Evolutionary conservation across 1,284 basidiomycete species (phyloP), one percentile per base, ranked within the genome.

Genomic region (Apiotrichum mycotoxinovorans): DNA sequence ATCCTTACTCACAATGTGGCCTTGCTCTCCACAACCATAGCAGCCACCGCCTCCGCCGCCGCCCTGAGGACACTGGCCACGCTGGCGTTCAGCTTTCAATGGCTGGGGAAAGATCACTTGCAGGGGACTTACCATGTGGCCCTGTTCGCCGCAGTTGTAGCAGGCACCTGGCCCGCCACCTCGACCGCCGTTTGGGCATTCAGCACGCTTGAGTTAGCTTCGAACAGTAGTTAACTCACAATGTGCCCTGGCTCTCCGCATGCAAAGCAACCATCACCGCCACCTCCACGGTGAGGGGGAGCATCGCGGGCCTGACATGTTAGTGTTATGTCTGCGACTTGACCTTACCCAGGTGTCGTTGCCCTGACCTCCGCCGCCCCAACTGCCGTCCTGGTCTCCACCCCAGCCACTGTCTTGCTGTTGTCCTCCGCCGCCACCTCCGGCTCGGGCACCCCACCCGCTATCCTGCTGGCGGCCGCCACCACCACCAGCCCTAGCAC

Each of bases 121-220:
- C n/a, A n/a, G n/a, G n/a, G n/a, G 11, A 44, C 61, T 56, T n/a
- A 64, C 62, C 46, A 52, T 50, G 27, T 64, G 62, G 4, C 62
- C 62, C 8, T 22, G 22, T 25, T 61, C 52, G n/a, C 57, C 51
- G 42, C 62, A 64, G 50, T 48, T 51, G 20, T 33, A 54, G 50
- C 62, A 64, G 30, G 42, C 33, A 34, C 33, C 50, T 3, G 20
- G 4, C 11, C 57, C 57, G 15, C 42, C 41, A 15, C 60, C 50
- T 26, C 54, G 33, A 23, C 41, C 33, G 38, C 53, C 41, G 11
- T n/a, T n/a, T n/a, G n/a, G n/a, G n/a, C n/a, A n/a, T n/a, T n/a
- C n/a, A n/a, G n/a, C n/a, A n/a, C n/a, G n/a, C n/a, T n/a, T n/a
- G n/a, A n/a, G n/a, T n/a, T n/a, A n/a, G n/a, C n/a, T n/a, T n/a